Conservation (phyloP, 2,329 filamentous ascomycete species). For the Thelonectria olida region DNA sequence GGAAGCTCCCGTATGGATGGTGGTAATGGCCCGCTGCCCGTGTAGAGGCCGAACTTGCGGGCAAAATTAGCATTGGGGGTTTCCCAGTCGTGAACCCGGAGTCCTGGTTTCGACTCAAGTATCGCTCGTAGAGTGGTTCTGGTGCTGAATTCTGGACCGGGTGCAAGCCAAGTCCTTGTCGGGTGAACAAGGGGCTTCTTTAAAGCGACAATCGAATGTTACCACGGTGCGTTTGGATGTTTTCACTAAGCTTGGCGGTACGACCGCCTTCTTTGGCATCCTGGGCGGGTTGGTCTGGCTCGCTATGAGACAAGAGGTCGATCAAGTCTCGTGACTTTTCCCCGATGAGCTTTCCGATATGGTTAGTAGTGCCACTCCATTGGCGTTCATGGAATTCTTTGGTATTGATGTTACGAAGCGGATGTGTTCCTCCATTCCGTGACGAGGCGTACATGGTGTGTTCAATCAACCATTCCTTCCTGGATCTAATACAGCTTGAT, state of each 20-base stretch:
- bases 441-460: slow-evolving; percentile 54
- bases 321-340: slow-evolving; percentile 39
- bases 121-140: slow-evolving; percentile 12
- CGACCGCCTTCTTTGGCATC: neutral
- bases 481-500: slow-evolving; percentile 44
- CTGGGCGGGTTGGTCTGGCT: neutral
- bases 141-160: slow-evolving; percentile 1
- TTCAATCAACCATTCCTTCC: slow-evolving; percentile 54
- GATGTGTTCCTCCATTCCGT: slow-evolving; percentile 47
- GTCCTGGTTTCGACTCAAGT: slow-evolving; percentile 18
- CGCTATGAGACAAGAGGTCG: slow-evolving; percentile 15
- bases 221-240: neutral
- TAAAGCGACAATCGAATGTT: slow-evolving; percentile 14
- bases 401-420: slow-evolving; percentile 48
- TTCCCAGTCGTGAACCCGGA: slow-evolving; percentile 44
- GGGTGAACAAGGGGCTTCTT: slow-evolving; percentile 6
- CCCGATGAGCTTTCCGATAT: slow-evolving; percentile 46
- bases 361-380: slow-evolving; percentile 44
- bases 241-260: neutral
- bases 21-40: slow-evolving; percentile 44
- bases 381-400: slow-evolving; percentile 53
- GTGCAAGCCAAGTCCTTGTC: neutral
- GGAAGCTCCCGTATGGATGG: slow-evolving; percentile 49
- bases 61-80: slow-evolving; percentile 57
- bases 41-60: slow-evolving; percentile 51